Percentiles rank a stretch among this genome's conserved stretches.
Conservation (phyloP, 495 filamentous ascomycete genomes). For the Penicillium diatomitis region DNA sequence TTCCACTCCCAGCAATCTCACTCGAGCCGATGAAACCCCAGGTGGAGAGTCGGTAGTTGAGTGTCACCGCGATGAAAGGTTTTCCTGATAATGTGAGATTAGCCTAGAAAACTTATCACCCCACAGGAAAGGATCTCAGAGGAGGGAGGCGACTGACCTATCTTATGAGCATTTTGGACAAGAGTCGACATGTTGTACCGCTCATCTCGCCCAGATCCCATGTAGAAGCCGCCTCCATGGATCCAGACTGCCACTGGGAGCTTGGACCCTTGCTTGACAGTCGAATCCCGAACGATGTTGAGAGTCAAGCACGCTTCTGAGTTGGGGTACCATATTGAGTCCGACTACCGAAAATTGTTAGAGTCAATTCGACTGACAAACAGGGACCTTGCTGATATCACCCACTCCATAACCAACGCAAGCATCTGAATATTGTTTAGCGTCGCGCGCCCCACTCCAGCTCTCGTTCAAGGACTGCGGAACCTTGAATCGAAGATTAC, state of each 20-base stretch:
- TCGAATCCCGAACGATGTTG: constrained; percentile 42
- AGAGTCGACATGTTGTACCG: constrained; percentile 48
- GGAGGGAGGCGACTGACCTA: constrained; percentile 19
- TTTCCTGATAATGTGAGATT: constrained; percentile 18
- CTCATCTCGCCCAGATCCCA: constrained; percentile 38
- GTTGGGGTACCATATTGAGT: constrained; percentile 36
- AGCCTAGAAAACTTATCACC: neutral
- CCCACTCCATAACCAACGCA: constrained; percentile 39
- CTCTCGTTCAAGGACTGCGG: constrained; percentile 37
- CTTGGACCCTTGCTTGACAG: constrained; percentile 19
- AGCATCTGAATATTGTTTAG: constrained; percentile 40
- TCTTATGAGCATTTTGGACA: constrained; percentile 40
- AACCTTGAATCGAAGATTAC: constrained; percentile 37
- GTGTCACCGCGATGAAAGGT: constrained; percentile 52
- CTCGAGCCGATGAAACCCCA: constrained; percentile 44
- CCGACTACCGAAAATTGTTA: constrained; percentile 11
- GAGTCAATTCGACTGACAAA: no score
- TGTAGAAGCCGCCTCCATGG: constrained; percentile 49
- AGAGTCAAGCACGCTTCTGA: constrained; percentile 49
- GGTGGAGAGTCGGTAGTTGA: constrained; percentile 48
- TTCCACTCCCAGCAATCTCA: constrained; percentile 28
- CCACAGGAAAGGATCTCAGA: no score
- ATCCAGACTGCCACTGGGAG: constrained; percentile 49
- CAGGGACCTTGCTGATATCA: no score
- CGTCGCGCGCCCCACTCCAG: constrained; percentile 28